Conservation (phyloP, 1,284 basidiomycete species). For the Dichomitus squalens region DNA sequence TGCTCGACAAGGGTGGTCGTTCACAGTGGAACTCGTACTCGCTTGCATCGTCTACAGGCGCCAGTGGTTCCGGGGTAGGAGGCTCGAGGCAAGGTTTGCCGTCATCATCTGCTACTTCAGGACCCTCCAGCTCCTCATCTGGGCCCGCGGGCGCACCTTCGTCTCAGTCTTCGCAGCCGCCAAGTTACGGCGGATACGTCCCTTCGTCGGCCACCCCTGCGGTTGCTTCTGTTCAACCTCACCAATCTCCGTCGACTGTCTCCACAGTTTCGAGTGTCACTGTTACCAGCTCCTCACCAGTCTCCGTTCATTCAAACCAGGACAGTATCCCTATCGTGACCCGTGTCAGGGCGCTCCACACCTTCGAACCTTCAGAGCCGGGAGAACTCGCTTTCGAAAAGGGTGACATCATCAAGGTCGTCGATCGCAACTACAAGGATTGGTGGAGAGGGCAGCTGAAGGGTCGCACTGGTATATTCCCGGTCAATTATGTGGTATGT, state of each 20-base stretch:
- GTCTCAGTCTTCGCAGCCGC: conserved; percentile 15
- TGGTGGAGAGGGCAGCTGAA: conserved; percentile 98
- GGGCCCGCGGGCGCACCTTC: conserved; percentile 5
- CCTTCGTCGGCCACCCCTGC: conserved; percentile 34
- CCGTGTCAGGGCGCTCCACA: conserved; percentile 88
- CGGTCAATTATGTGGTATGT: conserved; percentile 94
- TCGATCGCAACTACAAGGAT: conserved; percentile 94
- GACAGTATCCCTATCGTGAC: conserved; percentile 58
- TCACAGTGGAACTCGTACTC: conserved; percentile 49
- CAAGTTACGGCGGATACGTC: conserved; percentile 34
- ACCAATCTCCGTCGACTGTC: conserved; percentile 9
- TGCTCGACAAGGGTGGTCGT: conserved; percentile 85
- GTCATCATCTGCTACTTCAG: conserved; percentile 26
- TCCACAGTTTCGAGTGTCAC: conserved; percentile 24
- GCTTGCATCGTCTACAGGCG: conserved; percentile 42
- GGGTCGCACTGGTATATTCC: conserved; percentile 95
- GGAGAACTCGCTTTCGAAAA: conserved; percentile 94
- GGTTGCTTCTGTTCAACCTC: conserved; percentile 23
- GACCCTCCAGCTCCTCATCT: conserved; percentile 20
- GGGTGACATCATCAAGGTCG: conserved; percentile 95
- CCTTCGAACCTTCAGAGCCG: conserved; percentile 86
- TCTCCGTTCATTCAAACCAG: conserved; percentile 36
- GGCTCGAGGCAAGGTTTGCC: conserved; percentile 24
- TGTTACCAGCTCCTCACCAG: conserved; percentile 31
- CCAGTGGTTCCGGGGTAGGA: conserved; percentile 42